Conservation (phyloP, 2,329 filamentous ascomycete species). For the Daldinia sp. region DNA sequence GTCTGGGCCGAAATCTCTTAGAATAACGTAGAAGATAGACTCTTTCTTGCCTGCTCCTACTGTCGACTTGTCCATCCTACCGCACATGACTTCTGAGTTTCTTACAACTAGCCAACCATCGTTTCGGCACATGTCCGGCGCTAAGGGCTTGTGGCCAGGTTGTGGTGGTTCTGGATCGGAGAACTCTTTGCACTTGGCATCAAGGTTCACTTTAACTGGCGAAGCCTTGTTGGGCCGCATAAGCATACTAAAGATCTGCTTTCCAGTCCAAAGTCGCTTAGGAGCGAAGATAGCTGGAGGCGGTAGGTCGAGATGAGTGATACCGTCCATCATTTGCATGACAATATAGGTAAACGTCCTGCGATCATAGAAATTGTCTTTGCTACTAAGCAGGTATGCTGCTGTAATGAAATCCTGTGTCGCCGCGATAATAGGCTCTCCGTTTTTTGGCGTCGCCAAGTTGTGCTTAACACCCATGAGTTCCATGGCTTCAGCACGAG, state of each 20-base stretch:
- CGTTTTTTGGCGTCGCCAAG: slow-evolving; percentile 94
- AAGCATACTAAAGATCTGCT: slow-evolving; percentile 93
- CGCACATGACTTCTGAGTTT: slow-evolving; percentile 98
- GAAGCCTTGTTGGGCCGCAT: slow-evolving; percentile 90
- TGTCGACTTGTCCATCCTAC: slow-evolving; percentile 96
- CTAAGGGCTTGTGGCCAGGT: slow-evolving; percentile 61
- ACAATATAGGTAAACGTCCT: slow-evolving; percentile 90
- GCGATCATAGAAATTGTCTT: slow-evolving; percentile 92
- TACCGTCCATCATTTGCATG: slow-evolving; percentile 90
- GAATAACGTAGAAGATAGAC: slow-evolving; percentile 95
- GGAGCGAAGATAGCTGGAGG: slow-evolving; percentile 89
- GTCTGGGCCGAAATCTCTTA: slow-evolving; percentile 93
- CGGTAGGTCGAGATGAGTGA: slow-evolving; percentile 83
- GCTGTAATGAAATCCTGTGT: slow-evolving; percentile 99
- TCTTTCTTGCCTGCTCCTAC: slow-evolving; percentile 98
- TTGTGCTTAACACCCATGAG: slow-evolving; percentile 99
- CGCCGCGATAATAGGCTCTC: slow-evolving; percentile 97
- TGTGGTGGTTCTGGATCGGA: slow-evolving; percentile 61
- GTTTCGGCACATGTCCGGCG: slow-evolving; percentile 81
- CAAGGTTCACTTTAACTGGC: slow-evolving; percentile 87
- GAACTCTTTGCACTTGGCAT: slow-evolving; percentile 90
- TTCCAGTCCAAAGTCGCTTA: slow-evolving; percentile 91
- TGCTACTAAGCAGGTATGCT: slow-evolving; percentile 89
- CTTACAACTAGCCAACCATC: slow-evolving; percentile 93
- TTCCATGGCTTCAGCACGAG: slow-evolving; percentile 92